Percentiles rank a stretch among this genome's conserved stretches.
These are phyloP conservation scores for Cladosporium austrohemisphaericum DNA, from an alignment of 2,329 filamentous ascomycete genomes.

Conservation along the genomic window DNA sequence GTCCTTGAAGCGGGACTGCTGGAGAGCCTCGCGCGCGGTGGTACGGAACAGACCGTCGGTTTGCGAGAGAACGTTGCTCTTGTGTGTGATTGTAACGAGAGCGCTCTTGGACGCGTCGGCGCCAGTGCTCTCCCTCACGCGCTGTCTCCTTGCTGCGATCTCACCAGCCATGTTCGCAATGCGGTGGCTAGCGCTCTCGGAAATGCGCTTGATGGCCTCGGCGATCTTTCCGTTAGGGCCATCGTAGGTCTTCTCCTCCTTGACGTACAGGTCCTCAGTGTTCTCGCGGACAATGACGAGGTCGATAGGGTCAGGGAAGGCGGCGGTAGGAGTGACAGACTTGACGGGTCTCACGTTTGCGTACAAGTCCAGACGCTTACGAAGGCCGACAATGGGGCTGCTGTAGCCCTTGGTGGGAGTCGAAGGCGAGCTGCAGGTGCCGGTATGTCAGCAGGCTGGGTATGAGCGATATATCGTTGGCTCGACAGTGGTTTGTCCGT, in stretches of 20 bases:
- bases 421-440: slow-evolving; percentile 63
- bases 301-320: slow-evolving; percentile 64
- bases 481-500: neutral
- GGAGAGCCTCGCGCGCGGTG: slow-evolving; percentile 70
- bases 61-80: slow-evolving; percentile 93
- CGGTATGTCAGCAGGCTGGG: slow-evolving; percentile 25
- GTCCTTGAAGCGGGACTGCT: slow-evolving; percentile 58
- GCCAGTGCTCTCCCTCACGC: slow-evolving; percentile 62
- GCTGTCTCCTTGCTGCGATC: slow-evolving; percentile 82
- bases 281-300: slow-evolving; percentile 98
- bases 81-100: slow-evolving; percentile 95
- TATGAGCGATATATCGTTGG: neutral
- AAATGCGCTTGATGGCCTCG: slow-evolving; percentile 97
- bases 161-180: slow-evolving; percentile 94
- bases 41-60: slow-evolving; percentile 94
- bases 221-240: slow-evolving; percentile 75
- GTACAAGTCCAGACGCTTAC: slow-evolving; percentile 91
- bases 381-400: slow-evolving; percentile 90
- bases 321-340: slow-evolving; percentile 61
- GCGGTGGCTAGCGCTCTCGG: slow-evolving; percentile 74
- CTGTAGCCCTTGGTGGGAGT: slow-evolving; percentile 92
- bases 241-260: slow-evolving; percentile 84
- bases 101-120: slow-evolving; percentile 63
- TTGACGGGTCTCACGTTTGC: slow-evolving; percentile 97
- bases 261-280: slow-evolving; percentile 97